These are phyloP conservation scores for Tulasnella sp. DNA, from an alignment of 768 basidiomycete genomes.

Conservation along the genomic window DNA sequence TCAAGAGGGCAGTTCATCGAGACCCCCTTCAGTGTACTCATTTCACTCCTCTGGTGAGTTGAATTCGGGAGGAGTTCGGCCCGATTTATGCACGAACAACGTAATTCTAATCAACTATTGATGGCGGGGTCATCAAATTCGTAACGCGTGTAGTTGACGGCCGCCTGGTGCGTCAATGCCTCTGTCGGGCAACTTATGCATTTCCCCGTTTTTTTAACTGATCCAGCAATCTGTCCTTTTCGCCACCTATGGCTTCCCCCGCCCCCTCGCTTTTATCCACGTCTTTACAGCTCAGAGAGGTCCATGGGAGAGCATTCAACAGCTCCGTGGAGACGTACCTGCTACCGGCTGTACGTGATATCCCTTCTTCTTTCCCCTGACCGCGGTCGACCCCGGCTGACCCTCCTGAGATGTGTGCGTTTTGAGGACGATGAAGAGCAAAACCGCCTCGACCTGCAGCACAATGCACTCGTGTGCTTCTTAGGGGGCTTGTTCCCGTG, in stretches of 20 bases:
- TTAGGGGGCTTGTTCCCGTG: conserved; percentile 26
- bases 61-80: neutral
- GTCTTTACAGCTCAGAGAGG: conserved; percentile 26
- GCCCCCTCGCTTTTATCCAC: neutral
- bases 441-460: conserved; percentile 30
- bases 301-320: conserved; percentile 32
- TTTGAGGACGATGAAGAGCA: conserved; percentile 30
- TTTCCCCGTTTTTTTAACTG: conserved; percentile 3
- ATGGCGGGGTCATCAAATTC: neutral
- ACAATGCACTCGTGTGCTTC: conserved; percentile 16
- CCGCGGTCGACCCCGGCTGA: neutral
- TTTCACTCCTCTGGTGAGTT: conserved; percentile 30
- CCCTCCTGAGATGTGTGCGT: neutral
- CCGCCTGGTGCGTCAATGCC: conserved; percentile 4
- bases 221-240: neutral
- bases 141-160: neutral
- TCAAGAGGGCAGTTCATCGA: neutral
- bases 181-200: conserved; percentile 4
- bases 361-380: neutral
- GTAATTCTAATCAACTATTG: conserved; percentile 1
- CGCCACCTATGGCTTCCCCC: neutral
- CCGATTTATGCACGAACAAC: neutral
- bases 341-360: conserved; percentile 30
- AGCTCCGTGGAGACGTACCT: conserved; percentile 27
- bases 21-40: conserved; percentile 20